Evolutionary conservation across 805 yeast genomes (phyloP).

Genomic region (Nakazawaea molendinolei): DNA sequence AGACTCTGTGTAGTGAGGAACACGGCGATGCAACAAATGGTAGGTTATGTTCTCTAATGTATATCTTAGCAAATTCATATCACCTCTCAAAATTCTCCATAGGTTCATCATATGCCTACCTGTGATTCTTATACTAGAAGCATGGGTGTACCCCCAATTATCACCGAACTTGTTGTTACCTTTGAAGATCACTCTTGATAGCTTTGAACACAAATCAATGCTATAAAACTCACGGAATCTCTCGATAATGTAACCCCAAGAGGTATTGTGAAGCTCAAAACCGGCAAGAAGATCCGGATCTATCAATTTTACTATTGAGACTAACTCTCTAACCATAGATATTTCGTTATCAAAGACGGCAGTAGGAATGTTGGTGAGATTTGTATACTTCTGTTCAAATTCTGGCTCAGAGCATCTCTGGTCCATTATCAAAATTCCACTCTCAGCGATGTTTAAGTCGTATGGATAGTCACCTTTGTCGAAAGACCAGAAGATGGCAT

Average conservation of each 20-base stretch:
- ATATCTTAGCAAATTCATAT: constrained; percentile 57
- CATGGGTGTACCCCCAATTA: constrained; percentile 77
- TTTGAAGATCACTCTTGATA: constrained; percentile 52
- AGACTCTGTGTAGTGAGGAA: constrained; percentile 54
- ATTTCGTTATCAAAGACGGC: constrained; percentile 46
- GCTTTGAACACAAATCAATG: constrained; percentile 46
- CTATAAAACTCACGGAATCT: constrained; percentile 41
- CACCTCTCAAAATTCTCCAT: constrained; percentile 72
- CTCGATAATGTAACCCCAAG: constrained; percentile 89
- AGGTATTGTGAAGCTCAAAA: constrained; percentile 67
- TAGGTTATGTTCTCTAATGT: constrained; percentile 71
- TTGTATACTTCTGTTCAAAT: constrained; percentile 10
- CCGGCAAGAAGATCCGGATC: constrained; percentile 92
- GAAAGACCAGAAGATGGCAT: constrained; percentile 57
- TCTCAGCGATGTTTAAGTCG: constrained; percentile 26
- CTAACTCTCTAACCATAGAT: constrained; percentile 49
- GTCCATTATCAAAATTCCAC: constrained; percentile 29
- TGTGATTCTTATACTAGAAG: constrained; percentile 57
- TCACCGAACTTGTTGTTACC: constrained; percentile 52
- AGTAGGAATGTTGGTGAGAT: constrained; percentile 22
- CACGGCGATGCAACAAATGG: constrained; percentile 56
- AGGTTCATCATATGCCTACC: constrained; percentile 84
- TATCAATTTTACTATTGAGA: constrained; percentile 45
- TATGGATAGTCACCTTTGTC: constrained; percentile 34
- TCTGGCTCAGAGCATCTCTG: constrained; percentile 6